These are phyloP conservation scores for Cyanodermella asteris DNA, from an alignment of 2,329 filamentous ascomycete genomes.

Conservation along the genomic window DNA sequence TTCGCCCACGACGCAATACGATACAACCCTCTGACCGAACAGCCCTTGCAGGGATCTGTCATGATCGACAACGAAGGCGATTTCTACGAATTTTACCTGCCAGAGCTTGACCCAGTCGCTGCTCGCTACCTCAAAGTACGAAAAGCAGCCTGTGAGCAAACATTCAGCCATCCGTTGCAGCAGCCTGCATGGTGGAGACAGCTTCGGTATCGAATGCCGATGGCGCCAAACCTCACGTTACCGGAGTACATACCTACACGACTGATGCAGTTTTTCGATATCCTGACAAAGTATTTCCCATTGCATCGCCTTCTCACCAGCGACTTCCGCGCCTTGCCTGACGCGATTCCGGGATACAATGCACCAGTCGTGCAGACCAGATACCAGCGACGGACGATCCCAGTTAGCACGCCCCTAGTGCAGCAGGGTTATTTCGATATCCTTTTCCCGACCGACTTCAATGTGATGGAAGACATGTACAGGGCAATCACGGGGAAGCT, in stretches of 20 bases:
- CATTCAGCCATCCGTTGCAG: constrained; percentile 20
- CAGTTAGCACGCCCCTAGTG: constrained; percentile 74
- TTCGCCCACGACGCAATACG: constrained; percentile 88
- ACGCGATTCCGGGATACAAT: constrained; percentile 66
- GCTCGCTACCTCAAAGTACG: constrained; percentile 68
- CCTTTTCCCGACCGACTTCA: constrained; percentile 90
- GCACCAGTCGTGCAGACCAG: constrained; percentile 91
- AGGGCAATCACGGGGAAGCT: constrained; percentile 80
- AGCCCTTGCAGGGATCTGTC: constrained; percentile 71
- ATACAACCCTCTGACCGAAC: constrained; percentile 62
- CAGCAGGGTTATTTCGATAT: constrained; percentile 99
- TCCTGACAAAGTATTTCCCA: constrained; percentile 72
- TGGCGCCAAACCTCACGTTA: constrained; percentile 51
- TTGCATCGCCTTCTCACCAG: constrained; percentile 71
- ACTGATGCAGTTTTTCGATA: constrained; percentile 91
- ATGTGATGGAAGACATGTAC: constrained; percentile 77
- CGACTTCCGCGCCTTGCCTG: constrained; percentile 73
- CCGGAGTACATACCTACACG: constrained; percentile 90
- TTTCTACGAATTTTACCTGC: constrained; percentile 85
- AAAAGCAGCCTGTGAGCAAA: constrained; percentile 39
- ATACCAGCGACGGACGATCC: constrained; percentile 67
- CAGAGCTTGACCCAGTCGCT: constrained; percentile 59
- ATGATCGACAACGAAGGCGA: constrained; percentile 69
- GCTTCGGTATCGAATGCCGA: constrained; percentile 42
- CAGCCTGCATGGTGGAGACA: constrained; percentile 33